phyloP scores from a whole-genome alignment of 75 land plant species.

The Sequoiadendron giganteum region DNA sequence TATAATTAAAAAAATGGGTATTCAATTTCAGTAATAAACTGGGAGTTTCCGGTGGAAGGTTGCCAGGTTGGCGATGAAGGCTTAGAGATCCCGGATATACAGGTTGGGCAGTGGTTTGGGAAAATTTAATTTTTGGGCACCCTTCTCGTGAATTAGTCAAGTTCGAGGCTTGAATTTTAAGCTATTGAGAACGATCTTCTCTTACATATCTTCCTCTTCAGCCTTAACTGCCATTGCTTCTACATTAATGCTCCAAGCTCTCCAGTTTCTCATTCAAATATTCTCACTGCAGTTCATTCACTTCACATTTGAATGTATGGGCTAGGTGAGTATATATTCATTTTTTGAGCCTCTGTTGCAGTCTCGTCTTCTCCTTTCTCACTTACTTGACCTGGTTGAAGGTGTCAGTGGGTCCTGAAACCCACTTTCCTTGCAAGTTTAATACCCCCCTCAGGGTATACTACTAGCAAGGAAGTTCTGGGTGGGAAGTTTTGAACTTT shows the following conservation, averaged over 20 bases:
- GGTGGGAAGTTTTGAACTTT: neutral
- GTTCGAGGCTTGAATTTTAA: neutral
- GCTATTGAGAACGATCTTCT: neutral
- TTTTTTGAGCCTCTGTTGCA: neutral
- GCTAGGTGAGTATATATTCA: neutral
- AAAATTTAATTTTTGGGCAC: neutral
- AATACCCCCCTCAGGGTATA: neutral
- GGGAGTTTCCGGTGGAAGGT: neutral
- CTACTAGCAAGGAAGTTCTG: neutral
- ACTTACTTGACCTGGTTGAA: neutral
- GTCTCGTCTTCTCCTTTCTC: neutral
- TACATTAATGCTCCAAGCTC: neutral
- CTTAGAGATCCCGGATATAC: neutral
- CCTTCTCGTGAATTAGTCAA: constrained; percentile 5
- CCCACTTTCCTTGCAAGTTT: neutral
- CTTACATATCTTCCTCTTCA: neutral
- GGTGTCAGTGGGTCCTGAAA: neutral
- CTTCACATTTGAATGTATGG: neutral
- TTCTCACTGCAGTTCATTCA: neutral
- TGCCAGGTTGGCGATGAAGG: neutral
- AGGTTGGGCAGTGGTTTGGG: neutral
- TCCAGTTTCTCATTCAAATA: neutral
- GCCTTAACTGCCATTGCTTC: neutral
- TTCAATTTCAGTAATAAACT: too few species aligned
- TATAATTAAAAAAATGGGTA: neutral